These are phyloP conservation scores for Quercus cerris DNA, from an alignment of 306 rosid species.

Conservation along the genomic window DNA sequence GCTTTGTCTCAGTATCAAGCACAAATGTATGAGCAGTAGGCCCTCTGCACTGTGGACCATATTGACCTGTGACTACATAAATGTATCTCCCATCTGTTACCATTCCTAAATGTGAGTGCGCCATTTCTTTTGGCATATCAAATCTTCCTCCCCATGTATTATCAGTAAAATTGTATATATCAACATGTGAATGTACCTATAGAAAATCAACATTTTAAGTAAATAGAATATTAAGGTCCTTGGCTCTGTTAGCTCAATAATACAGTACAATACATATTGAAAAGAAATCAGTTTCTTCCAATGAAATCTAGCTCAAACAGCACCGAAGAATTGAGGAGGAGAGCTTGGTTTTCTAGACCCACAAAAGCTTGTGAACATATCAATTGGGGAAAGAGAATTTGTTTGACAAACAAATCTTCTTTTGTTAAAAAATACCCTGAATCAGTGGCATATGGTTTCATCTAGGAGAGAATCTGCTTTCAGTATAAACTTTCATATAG, in stretches of 20 bases:
- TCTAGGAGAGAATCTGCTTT: not conserved
- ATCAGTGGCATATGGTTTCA: not conserved
- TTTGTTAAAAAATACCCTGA: not conserved
- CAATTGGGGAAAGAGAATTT: not conserved
- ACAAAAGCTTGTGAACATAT: not conserved
- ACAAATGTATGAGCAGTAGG: slow-evolving; percentile 77
- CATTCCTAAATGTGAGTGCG: slow-evolving; percentile 91
- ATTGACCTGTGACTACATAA: slow-evolving; percentile 78
- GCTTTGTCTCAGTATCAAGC: slow-evolving; percentile 69
- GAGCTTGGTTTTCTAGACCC: not conserved
- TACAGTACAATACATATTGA: not conserved
- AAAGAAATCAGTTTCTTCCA: not conserved
- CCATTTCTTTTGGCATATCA: slow-evolving; percentile 98
- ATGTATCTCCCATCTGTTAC: slow-evolving; percentile 83
- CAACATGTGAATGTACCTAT: slow-evolving; percentile 94
- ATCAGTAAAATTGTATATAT: slow-evolving; percentile 66
- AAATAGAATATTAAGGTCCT: not conserved
- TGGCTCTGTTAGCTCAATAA: not conserved
- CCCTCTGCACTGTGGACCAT: slow-evolving; percentile 94
- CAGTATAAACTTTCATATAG: not conserved
- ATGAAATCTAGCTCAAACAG: not conserved
- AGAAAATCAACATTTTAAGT: not conserved
- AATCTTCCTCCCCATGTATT: slow-evolving; percentile 73
- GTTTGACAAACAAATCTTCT: not conserved
- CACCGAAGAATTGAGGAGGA: not conserved